Evolutionary conservation across 257 asterid species (phyloP).

Genomic region (Avicennia marina): DNA sequence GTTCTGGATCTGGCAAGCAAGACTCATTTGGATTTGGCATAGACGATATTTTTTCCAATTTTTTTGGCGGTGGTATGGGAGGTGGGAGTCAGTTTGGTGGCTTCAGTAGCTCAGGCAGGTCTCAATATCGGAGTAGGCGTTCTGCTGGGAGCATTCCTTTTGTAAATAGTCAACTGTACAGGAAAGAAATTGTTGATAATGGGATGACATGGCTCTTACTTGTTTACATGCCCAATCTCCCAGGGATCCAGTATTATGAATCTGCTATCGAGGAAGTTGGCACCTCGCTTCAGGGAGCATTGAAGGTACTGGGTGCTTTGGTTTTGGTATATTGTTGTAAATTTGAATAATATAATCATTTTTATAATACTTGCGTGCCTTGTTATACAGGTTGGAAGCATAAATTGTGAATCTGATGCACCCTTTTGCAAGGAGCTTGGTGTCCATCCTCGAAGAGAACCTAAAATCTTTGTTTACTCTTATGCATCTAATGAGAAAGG

Average conservation of each 20-base stretch:
- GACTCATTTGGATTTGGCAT: conserved; percentile 63
- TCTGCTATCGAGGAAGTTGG: conserved; percentile 49
- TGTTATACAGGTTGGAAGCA: conserved; percentile 57
- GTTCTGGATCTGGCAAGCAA: conserved; percentile 57
- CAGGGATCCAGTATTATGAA: conserved; percentile 52
- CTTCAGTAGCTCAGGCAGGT: conserved; percentile 55
- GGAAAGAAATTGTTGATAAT: conserved; percentile 63
- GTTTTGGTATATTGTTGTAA: neutral
- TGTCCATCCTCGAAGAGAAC: conserved; percentile 46
- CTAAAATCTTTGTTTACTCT: conserved; percentile 63
- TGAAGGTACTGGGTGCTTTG: conserved; percentile 53
- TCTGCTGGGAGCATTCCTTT: conserved; percentile 46
- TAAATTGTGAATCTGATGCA: conserved; percentile 68
- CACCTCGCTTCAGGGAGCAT: conserved; percentile 61
- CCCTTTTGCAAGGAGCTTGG: conserved; percentile 80
- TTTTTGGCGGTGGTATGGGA: conserved; percentile 67
- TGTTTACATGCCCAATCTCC: conserved; percentile 42
- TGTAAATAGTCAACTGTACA: conserved; percentile 45
- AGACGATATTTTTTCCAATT: conserved; percentile 60
- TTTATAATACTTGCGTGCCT: conserved; percentile 6
- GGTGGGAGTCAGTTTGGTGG: conserved; percentile 70
- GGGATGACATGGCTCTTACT: conserved; percentile 81
- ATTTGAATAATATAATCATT: conserved; percentile 1
- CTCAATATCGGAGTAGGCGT: conserved; percentile 35
- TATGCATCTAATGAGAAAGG: conserved; percentile 49